Conservation (phyloP, 2,329 filamentous ascomycete genomes). For the Saccharata proteae region DNA sequence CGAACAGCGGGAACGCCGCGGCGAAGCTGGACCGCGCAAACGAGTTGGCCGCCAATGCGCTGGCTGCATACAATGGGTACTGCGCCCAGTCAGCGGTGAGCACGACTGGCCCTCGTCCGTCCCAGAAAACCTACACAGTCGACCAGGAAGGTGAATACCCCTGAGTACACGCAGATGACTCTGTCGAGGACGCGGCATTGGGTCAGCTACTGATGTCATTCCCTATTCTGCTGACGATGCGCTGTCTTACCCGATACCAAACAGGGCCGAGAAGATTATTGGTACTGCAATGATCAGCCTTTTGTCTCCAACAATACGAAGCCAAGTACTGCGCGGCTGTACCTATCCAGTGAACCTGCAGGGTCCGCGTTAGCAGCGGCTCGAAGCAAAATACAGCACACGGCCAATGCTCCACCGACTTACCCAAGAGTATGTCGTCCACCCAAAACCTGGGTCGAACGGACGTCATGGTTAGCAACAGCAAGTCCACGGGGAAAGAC, state of each 20-base stretch:
- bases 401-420: conserved; percentile 54
- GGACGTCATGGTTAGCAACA: conserved; percentile 16
- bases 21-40: conserved; percentile 38
- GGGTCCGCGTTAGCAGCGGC: conserved; percentile 19
- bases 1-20: conserved; percentile 35
- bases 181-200: conserved; percentile 33
- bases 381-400: conserved; percentile 14
- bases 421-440: conserved; percentile 63
- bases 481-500: conserved; percentile 9
- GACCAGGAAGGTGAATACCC: conserved; percentile 81
- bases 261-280: conserved; percentile 36
- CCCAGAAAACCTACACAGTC: conserved; percentile 42
- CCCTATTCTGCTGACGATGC: conserved; percentile 3
- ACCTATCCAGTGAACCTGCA: conserved; percentile 40
- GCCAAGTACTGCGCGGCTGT: conserved; percentile 16
- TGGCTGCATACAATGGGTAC: conserved; percentile 39
- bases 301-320: conserved; percentile 14
- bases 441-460: conserved; percentile 52
- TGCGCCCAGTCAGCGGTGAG: conserved; percentile 14
- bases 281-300: conserved; percentile 31
- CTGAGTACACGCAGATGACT: conserved; percentile 65
- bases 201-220: conserved; percentile 6
- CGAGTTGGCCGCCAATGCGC: conserved; percentile 37
- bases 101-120: conserved; percentile 14
- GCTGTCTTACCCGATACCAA: conserved; percentile 31